A percentile compares a stretch with the other conserved stretches of the same genome.
phyloP scores from a whole-genome alignment of 1,284 basidiomycete species.

The Pholiota adiposa region DNA sequence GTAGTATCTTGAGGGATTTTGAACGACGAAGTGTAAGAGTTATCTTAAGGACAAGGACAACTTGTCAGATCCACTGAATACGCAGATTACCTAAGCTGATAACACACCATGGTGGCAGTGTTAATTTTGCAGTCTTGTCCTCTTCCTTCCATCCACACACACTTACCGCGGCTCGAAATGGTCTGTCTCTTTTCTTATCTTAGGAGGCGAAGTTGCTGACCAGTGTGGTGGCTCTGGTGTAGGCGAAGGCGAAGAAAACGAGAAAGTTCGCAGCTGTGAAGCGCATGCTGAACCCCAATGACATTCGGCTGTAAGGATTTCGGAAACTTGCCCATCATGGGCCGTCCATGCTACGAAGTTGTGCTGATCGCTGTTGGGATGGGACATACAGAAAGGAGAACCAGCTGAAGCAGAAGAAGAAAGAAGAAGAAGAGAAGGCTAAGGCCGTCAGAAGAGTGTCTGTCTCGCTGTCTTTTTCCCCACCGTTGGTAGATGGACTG shows the following conservation, averaged over 20 bases:
- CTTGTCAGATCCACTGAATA: slow-evolving; percentile 11
- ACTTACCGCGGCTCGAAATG: slow-evolving; percentile 14
- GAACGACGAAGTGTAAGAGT: background rate
- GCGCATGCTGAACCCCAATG: slow-evolving; percentile 93
- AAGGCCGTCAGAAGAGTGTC: slow-evolving; percentile 76
- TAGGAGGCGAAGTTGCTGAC: background rate
- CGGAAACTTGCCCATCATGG: background rate
- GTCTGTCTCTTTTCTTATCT: slow-evolving; percentile 13
- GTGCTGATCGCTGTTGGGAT: slow-evolving; percentile 19
- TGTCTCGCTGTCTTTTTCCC: slow-evolving; percentile 32
- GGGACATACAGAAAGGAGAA: slow-evolving; percentile 70
- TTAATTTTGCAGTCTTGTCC: slow-evolving; percentile 20
- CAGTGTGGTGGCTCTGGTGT: background rate
- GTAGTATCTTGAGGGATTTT: slow-evolving; percentile 4
- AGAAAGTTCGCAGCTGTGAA: slow-evolving; percentile 96
- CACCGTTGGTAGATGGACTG: slow-evolving; percentile 1
- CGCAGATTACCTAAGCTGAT: slow-evolving; percentile 23
- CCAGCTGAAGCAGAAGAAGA: slow-evolving; percentile 77
- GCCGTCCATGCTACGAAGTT: background rate
- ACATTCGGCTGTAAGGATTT: slow-evolving; percentile 82
- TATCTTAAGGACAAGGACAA: background rate
- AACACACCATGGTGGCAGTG: slow-evolving; percentile 20
- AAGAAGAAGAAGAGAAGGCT: slow-evolving; percentile 74
- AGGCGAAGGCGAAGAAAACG: slow-evolving; percentile 96
- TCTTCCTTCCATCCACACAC: slow-evolving; percentile 3